Conservation (phyloP, 2,329 filamentous ascomycete genomes). For the Fusarium sp. region DNA sequence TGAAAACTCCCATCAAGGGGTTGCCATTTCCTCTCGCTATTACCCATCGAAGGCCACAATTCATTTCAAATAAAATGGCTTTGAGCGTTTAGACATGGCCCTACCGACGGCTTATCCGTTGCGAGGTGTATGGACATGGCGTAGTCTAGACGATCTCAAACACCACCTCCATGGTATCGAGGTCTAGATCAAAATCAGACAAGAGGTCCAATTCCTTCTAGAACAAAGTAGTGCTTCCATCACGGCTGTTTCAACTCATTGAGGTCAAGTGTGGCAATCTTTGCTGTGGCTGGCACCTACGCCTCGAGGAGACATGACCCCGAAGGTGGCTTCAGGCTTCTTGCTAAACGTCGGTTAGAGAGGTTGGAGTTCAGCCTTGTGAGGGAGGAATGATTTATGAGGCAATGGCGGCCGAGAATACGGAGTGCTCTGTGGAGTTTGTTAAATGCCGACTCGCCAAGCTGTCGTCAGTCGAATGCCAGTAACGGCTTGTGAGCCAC, state of each 20-base stretch:
- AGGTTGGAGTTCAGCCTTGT: background rate
- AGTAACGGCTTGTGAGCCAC: background rate
- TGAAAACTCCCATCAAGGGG: background rate
- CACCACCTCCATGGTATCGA: background rate
- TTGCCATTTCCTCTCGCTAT: background rate
- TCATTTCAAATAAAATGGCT: background rate
- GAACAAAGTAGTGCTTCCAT: background rate
- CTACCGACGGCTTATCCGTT: background rate
- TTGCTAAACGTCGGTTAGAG: background rate
- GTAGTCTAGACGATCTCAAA: background rate
- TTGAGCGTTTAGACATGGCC: background rate
- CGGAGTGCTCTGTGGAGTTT: background rate
- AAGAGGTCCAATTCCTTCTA: background rate
- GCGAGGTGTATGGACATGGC: background rate
- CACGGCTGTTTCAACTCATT: background rate
- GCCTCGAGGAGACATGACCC: background rate
- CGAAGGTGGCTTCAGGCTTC: background rate
- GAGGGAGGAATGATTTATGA: background rate
- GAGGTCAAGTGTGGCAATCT: background rate
- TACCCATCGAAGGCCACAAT: background rate
- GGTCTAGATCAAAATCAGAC: background rate
- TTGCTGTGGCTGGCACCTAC: background rate
- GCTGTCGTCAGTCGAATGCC: background rate
- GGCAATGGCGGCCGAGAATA: background rate
- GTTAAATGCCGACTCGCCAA: background rate